Evolutionary conservation across 176 grass and related monocot genomes (phyloP).

Genomic region (Triticum turgidum): DNA sequence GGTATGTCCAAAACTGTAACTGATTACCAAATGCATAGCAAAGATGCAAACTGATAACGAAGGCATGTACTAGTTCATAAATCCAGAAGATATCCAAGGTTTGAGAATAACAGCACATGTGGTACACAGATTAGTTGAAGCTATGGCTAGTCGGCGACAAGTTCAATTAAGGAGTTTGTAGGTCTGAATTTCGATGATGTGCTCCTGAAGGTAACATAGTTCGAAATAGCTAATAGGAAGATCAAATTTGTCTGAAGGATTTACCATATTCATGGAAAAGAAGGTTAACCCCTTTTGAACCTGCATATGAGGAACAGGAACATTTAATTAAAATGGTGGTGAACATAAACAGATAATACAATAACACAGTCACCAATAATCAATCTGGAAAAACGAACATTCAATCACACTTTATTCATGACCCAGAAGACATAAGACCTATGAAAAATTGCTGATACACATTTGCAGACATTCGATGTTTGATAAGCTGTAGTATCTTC

Average conservation of each 20-base stretch:
- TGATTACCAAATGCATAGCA: not conserved
- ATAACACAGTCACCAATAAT: not conserved
- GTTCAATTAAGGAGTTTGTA: not conserved
- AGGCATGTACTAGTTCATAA: not conserved
- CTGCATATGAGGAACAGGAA: slow-evolving; percentile 20
- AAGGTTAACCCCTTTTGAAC: slow-evolving; percentile 24
- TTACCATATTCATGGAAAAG: slow-evolving; percentile 37
- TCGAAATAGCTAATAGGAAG: not conserved
- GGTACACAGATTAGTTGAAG: not conserved
- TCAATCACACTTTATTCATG: not conserved
- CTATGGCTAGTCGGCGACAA: not conserved
- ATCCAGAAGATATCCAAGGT: not conserved
- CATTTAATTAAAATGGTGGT: not conserved
- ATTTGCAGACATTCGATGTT: not conserved
- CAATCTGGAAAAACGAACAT: not conserved
- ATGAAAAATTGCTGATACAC: not conserved
- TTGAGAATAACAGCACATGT: not conserved
- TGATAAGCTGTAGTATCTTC: not conserved
- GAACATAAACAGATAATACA: not conserved
- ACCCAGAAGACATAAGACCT: not conserved
- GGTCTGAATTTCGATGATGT: not conserved
- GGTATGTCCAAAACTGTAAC: not conserved
- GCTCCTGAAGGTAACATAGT: not conserved
- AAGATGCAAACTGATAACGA: not conserved
- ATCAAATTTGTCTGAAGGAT: slow-evolving; percentile 5